Percentiles rank a stretch among this genome's conserved stretches.
phyloP scores from a whole-genome alignment of 2,329 filamentous ascomycete genomes.

The Metarhizium brunneum region DNA sequence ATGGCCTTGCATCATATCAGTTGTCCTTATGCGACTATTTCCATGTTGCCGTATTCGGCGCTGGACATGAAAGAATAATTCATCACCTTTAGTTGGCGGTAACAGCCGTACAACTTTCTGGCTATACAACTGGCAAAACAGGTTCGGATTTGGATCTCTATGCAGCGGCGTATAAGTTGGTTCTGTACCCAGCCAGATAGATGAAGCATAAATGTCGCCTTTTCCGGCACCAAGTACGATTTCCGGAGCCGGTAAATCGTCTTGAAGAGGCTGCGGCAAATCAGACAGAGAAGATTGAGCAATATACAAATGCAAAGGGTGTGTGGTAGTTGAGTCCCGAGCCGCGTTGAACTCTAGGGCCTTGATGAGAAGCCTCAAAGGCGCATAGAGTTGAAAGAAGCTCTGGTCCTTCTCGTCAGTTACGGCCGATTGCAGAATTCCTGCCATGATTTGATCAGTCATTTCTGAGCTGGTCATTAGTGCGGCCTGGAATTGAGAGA shows the following conservation, averaged over 20 bases:
- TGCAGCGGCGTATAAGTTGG: constrained; percentile 88
- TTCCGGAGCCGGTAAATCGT: constrained; percentile 59
- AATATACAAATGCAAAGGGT: constrained; percentile 58
- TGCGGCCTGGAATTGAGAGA: constrained; percentile 19
- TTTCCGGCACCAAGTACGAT: constrained; percentile 55
- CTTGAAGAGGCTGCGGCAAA: constrained; percentile 52
- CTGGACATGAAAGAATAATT: constrained; percentile 50
- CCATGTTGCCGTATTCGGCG: constrained; percentile 25
- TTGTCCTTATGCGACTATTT: constrained; percentile 53
- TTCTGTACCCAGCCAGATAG: constrained; percentile 78
- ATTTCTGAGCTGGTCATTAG: constrained; percentile 16
- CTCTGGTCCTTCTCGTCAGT: constrained; percentile 13
- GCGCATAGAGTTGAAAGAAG: constrained; percentile 51
- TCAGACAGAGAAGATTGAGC: constrained; percentile 68
- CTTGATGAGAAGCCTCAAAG: constrained; percentile 55
- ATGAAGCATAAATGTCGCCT: constrained; percentile 80
- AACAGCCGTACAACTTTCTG: constrained; percentile 66
- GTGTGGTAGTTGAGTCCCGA: constrained; percentile 10
- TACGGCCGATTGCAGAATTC: constrained; percentile 20
- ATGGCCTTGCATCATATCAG: constrained; percentile 83
- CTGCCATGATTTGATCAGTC: constrained; percentile 21
- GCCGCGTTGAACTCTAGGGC: constrained; percentile 37
- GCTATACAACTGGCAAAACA: constrained; percentile 76
- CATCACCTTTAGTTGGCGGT: constrained; percentile 51
- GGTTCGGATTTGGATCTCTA: constrained; percentile 85